These are phyloP conservation scores for Nyctanthes arbortristis DNA, from an alignment of 257 asterid genomes.

Conservation along the genomic window DNA sequence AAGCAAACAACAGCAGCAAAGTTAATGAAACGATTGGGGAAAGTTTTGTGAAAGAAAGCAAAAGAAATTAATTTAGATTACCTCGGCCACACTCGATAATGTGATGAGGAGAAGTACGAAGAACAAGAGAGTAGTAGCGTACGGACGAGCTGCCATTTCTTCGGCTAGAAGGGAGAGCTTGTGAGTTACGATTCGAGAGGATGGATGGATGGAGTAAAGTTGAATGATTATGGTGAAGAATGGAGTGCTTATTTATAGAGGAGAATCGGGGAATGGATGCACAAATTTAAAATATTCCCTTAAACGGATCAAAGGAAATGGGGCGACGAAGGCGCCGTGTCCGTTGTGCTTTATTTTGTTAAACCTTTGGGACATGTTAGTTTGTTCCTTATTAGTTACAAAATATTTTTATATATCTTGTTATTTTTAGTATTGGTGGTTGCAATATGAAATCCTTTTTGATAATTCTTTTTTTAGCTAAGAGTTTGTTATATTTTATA, in stretches of 20 bases:
- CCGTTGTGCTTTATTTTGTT: slow-evolving; percentile 27
- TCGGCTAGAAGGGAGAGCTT: no score
- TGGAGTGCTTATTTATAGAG: slow-evolving; percentile 28
- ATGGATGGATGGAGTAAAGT: no score
- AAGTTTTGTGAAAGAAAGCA: neutral
- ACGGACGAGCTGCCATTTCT: slow-evolving; percentile 28
- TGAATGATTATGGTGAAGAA: neutral
- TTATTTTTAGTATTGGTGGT: no score
- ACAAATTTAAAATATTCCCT: slow-evolving; percentile 10
- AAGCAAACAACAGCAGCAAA: neutral
- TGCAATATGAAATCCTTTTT: neutral
- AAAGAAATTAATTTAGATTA: neutral
- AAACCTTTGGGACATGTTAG: slow-evolving; percentile 25
- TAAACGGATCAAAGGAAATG: slow-evolving; percentile 18
- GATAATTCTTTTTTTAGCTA: slow-evolving; percentile 7
- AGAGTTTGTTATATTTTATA: neutral
- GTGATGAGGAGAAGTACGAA: slow-evolving; percentile 29
- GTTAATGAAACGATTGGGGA: neutral
- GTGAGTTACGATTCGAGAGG: no score
- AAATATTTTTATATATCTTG: no score
- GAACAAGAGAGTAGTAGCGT: slow-evolving; percentile 7
- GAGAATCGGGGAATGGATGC: neutral
- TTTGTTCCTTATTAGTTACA: slow-evolving; percentile 15
- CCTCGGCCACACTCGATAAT: slow-evolving; percentile 39
- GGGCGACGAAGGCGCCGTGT: slow-evolving; percentile 53